These are phyloP conservation scores for Neurospora cerealis DNA, from an alignment of 495 filamentous ascomycete species.

Conservation along the genomic window DNA sequence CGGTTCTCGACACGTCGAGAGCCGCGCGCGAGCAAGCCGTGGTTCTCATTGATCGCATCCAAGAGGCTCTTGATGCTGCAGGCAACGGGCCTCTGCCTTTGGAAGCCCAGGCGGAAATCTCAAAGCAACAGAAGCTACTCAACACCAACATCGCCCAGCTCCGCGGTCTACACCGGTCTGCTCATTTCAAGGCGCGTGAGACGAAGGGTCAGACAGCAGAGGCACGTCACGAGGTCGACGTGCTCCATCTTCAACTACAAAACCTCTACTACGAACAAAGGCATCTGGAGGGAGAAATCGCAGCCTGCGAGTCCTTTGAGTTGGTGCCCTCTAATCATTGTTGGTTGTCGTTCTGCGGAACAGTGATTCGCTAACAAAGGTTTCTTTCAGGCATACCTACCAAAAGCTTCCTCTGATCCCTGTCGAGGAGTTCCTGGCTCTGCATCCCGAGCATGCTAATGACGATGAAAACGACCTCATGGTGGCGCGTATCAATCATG, in stretches of 20 bases:
- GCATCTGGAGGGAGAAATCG: conserved; percentile 82
- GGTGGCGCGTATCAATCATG: conserved; percentile 86
- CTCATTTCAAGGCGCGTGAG: conserved; percentile 68
- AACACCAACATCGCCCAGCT: conserved; percentile 71
- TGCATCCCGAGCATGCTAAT: conserved; percentile 64
- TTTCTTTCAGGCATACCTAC: conserved; percentile 65
- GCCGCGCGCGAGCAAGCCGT: conserved; percentile 65
- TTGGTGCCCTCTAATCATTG: conserved; percentile 35
- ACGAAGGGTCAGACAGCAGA: conserved; percentile 83
- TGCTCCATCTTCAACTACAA: conserved; percentile 82
- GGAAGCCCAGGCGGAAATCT: conserved; percentile 52
- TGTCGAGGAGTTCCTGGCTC: conserved; percentile 67
- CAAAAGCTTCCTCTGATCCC: conserved; percentile 74
- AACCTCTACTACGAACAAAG: conserved; percentile 96
- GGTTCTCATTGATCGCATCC: conserved; percentile 49
- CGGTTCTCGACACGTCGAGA: conserved; percentile 61
- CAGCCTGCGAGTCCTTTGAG: conserved; percentile 86
- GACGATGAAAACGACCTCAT: conserved; percentile 70
- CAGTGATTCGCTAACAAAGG: background rate
- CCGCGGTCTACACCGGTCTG: conserved; percentile 71
- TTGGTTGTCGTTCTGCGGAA: background rate
- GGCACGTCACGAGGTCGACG: conserved; percentile 81
- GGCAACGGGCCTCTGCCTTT: conserved; percentile 24
- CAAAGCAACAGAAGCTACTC: conserved; percentile 70
- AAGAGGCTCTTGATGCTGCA: conserved; percentile 32